Conservation (phyloP, 768 basidiomycete genomes). For the Coprinopsis strossmayeri region DNA sequence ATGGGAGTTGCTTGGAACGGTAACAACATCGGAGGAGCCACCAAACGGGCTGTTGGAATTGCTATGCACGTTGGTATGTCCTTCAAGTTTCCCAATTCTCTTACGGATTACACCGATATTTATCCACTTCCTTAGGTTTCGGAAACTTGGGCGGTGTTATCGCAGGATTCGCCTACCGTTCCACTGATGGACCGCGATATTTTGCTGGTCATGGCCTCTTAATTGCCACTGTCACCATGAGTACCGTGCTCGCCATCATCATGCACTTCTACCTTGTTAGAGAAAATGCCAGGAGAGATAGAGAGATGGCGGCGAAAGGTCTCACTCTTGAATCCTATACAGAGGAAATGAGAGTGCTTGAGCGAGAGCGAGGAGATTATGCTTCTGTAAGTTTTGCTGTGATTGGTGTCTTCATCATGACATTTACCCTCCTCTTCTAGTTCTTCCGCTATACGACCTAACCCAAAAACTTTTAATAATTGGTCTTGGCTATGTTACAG, state of each 20-base stretch:
- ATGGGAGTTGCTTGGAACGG: slow-evolving; percentile 28
- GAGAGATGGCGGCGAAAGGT: slow-evolving; percentile 16
- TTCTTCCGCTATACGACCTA: slow-evolving; percentile 27
- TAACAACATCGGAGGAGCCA: slow-evolving; percentile 27
- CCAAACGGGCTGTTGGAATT: slow-evolving; percentile 27
- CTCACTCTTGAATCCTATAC: slow-evolving; percentile 22
- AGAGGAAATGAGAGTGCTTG: slow-evolving; percentile 21
- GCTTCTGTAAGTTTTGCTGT: slow-evolving; percentile 21
- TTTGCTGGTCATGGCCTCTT: slow-evolving; percentile 26
- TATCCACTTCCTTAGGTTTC: slow-evolving; percentile 16
- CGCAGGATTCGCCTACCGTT: slow-evolving; percentile 22
- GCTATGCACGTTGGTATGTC: slow-evolving; percentile 26
- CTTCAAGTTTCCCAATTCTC: neutral
- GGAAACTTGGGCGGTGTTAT: slow-evolving; percentile 27
- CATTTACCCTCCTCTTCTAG: slow-evolving; percentile 10
- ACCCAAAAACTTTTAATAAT: neutral
- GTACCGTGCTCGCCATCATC: slow-evolving; percentile 16
- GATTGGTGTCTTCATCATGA: neutral
- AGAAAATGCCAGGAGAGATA: slow-evolving; percentile 23
- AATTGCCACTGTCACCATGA: slow-evolving; percentile 24
- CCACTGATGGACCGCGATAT: slow-evolving; percentile 22
- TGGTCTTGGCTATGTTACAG: neutral
- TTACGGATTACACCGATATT: neutral
- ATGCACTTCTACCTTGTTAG: slow-evolving; percentile 22
- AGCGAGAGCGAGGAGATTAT: slow-evolving; percentile 25